Evolutionary conservation across 2,329 filamentous ascomycete species (phyloP).

Genomic region (Colletotrichum sp.): DNA sequence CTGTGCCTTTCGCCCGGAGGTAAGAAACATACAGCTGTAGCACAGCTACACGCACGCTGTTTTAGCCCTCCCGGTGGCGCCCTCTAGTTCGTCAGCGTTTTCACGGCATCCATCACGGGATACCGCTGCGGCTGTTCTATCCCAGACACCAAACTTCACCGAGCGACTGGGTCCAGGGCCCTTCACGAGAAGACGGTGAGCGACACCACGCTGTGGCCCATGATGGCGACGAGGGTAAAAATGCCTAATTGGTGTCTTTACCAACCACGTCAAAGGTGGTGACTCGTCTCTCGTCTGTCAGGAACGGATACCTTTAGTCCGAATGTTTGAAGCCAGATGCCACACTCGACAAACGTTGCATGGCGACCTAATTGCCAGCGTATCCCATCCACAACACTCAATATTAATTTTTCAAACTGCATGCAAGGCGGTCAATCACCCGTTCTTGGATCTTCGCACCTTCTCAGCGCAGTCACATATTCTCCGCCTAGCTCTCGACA

Average conservation of each 20-base stretch:
- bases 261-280: background rate
- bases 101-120: background rate
- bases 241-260: background rate
- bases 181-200: conserved; percentile 11
- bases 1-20: background rate
- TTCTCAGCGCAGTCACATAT: background rate
- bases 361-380: background rate
- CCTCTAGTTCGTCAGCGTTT: background rate
- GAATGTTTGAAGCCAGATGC: background rate
- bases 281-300: background rate
- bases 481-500: background rate
- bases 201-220: background rate
- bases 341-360: background rate
- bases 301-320: background rate
- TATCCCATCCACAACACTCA: background rate
- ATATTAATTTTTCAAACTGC: background rate
- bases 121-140: conserved; percentile 3
- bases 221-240: background rate
- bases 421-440: conserved; percentile 8
- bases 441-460: background rate
- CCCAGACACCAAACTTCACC: conserved; percentile 2
- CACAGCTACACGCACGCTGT: background rate
- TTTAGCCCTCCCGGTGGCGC: background rate
- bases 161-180: conserved; percentile 1
- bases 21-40: conserved; percentile 1